Conservation (phyloP, 352 stramenopile genomes). For the Phytophthora hibernalis region DNA sequence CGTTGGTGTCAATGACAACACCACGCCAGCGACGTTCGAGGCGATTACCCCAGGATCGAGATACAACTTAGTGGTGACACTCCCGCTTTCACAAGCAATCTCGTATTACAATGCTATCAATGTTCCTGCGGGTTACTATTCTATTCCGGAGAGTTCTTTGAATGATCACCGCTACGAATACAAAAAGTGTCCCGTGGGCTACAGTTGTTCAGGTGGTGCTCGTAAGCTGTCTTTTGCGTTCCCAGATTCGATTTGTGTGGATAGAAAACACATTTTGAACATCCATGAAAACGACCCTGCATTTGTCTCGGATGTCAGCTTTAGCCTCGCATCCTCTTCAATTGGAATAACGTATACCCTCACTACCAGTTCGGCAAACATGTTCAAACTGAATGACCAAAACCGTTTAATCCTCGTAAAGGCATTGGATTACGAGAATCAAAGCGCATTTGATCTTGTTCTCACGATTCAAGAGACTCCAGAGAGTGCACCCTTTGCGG, state of each 20-base stretch:
- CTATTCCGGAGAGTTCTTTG: constrained; percentile 44
- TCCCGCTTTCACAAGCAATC: constrained; percentile 41
- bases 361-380: background rate
- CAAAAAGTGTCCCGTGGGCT: constrained; percentile 48
- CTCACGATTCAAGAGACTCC: constrained; percentile 38
- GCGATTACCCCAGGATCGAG: constrained; percentile 2
- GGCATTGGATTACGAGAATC: constrained; percentile 26
- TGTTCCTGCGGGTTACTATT: constrained; percentile 60
- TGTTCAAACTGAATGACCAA: constrained; percentile 28
- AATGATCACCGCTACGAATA: constrained; percentile 41
- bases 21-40: constrained; percentile 30
- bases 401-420: constrained; percentile 25
- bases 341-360: constrained; percentile 26
- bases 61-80: constrained; percentile 18
- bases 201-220: constrained; percentile 44
- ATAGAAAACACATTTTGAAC: constrained; percentile 41
- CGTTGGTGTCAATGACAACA: constrained; percentile 30
- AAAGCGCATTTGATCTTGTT: constrained; percentile 23
- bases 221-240: constrained; percentile 45
- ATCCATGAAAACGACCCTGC: constrained; percentile 42
- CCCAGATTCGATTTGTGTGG: constrained; percentile 40
- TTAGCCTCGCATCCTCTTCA: constrained; percentile 39
- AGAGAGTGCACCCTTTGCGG: constrained; percentile 7
- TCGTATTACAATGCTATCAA: constrained; percentile 37
- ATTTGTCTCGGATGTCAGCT: constrained; percentile 45